Evolutionary conservation across 192 early-diverging fungal genomes (phyloP).

Genomic region (Jimgerdemannia flammicorona): DNA sequence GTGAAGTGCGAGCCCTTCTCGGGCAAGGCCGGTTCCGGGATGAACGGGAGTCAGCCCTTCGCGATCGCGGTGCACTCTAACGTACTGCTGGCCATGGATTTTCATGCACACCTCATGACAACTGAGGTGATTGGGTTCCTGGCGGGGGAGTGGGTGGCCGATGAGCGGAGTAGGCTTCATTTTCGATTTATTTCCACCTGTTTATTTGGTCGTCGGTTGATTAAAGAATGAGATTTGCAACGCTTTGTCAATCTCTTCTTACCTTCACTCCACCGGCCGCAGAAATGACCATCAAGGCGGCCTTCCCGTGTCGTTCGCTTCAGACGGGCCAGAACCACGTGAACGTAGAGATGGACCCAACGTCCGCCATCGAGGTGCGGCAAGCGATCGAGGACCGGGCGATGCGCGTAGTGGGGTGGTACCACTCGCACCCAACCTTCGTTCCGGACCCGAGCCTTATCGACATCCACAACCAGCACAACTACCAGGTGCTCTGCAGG

Average conservation of each 20-base stretch:
- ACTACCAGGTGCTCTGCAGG: constrained; percentile 77
- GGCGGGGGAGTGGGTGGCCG: constrained; percentile 70
- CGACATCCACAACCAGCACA: constrained; percentile 86
- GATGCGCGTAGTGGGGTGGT: constrained; percentile 89
- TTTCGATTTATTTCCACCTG: neutral
- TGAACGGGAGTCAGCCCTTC: constrained; percentile 78
- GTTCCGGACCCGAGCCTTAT: constrained; percentile 83
- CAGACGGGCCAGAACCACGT: constrained; percentile 65
- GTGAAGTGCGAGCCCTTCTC: constrained; percentile 77
- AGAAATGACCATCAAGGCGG: constrained; percentile 59
- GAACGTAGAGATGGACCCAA: constrained; percentile 91
- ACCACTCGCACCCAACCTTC: constrained; percentile 92
- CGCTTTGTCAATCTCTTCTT: neutral
- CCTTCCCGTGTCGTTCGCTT: constrained; percentile 75
- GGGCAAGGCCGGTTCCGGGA: constrained; percentile 61
- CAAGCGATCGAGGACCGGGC: constrained; percentile 66
- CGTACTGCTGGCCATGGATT: constrained; percentile 83
- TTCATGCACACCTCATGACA: constrained; percentile 88
- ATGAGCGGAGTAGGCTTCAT: neutral
- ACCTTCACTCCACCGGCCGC: constrained; percentile 2
- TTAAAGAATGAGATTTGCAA: no score
- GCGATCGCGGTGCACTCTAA: constrained; percentile 65
- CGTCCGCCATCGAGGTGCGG: constrained; percentile 68
- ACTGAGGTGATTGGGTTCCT: constrained; percentile 89
- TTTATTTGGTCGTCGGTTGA: neutral